Conservation (phyloP, 2,329 filamentous ascomycete species). For the Sclerotinia nivalis region DNA sequence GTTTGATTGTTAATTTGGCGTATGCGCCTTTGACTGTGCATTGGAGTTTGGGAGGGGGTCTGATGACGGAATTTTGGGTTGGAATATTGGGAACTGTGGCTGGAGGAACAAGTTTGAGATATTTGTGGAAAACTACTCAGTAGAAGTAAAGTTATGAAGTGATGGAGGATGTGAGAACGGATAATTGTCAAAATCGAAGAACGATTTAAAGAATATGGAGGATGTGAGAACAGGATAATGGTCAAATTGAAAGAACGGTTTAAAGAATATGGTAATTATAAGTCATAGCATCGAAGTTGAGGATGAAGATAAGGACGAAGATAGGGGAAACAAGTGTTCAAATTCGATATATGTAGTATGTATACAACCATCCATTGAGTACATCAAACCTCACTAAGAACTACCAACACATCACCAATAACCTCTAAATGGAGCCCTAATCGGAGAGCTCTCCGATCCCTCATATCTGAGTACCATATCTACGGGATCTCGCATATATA, state of each 20-base stretch:
- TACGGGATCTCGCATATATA: conserved; percentile 1
- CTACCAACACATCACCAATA: not conserved
- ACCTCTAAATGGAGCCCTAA: not conserved
- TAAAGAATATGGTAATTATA: not conserved
- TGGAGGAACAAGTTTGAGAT: conserved; percentile 47
- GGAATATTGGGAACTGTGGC: conserved; percentile 58
- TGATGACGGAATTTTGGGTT: conserved; percentile 58
- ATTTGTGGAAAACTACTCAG: conserved; percentile 45
- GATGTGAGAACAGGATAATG: not conserved
- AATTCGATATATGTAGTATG: not conserved
- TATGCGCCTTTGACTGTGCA: conserved; percentile 84
- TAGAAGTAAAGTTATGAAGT: not conserved
- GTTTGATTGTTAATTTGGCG: conserved; percentile 67
- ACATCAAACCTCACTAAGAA: not conserved
- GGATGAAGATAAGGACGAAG: not conserved
- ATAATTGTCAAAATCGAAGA: not conserved
- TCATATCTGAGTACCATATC: not conserved
- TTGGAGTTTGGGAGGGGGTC: conserved; percentile 71
- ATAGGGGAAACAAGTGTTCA: conserved; percentile 5
- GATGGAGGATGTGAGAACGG: not conserved
- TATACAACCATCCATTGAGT: not conserved
- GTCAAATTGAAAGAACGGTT: not conserved
- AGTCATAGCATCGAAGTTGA: no score
- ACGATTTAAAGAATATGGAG: not conserved
- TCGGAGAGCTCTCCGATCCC: not conserved